Percentiles rank a stretch among this genome's conserved stretches.
phyloP scores from a whole-genome alignment of 805 yeast species.

The Kodamaea sagamina region DNA sequence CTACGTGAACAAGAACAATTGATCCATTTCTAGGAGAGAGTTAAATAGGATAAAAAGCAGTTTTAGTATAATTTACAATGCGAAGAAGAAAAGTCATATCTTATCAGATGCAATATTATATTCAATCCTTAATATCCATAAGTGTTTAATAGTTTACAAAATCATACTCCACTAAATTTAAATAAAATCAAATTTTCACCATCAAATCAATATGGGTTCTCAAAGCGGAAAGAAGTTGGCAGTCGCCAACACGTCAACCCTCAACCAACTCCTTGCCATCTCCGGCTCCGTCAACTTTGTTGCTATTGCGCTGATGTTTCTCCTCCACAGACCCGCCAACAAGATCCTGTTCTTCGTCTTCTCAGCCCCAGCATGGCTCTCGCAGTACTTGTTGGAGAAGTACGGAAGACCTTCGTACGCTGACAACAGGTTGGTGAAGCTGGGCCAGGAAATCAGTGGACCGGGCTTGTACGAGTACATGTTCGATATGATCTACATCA shows the following conservation, averaged over 20 bases:
- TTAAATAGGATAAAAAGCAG: no score
- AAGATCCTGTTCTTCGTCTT: slow-evolving; percentile 39
- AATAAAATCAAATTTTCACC: background rate
- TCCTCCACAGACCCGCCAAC: slow-evolving; percentile 49
- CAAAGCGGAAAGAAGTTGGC: slow-evolving; percentile 58
- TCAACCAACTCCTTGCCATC: slow-evolving; percentile 41
- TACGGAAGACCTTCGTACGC: slow-evolving; percentile 61
- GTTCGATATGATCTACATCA: slow-evolving; percentile 68
- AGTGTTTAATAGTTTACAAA: no score
- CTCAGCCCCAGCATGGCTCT: slow-evolving; percentile 41
- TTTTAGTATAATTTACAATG: no score
- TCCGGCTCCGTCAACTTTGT: slow-evolving; percentile 42
- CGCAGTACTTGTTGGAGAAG: slow-evolving; percentile 55
- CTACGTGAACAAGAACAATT: no score
- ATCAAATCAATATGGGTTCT: slow-evolving; percentile 49
- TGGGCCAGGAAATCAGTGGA: slow-evolving; percentile 65
- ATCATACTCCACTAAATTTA: no score
- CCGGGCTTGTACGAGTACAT: slow-evolving; percentile 70
- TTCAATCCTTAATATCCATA: no score
- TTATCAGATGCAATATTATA: no score
- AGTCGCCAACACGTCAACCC: slow-evolving; percentile 35
- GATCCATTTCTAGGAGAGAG: no score
- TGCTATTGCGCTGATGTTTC: slow-evolving; percentile 22
- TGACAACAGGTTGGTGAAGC: slow-evolving; percentile 43
- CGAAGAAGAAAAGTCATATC: no score